Evolutionary conservation across 2,329 filamentous ascomycete genomes (phyloP), one percentile per base, ranked within the genome.

Genomic region (Ascosphaera apis): DNA sequence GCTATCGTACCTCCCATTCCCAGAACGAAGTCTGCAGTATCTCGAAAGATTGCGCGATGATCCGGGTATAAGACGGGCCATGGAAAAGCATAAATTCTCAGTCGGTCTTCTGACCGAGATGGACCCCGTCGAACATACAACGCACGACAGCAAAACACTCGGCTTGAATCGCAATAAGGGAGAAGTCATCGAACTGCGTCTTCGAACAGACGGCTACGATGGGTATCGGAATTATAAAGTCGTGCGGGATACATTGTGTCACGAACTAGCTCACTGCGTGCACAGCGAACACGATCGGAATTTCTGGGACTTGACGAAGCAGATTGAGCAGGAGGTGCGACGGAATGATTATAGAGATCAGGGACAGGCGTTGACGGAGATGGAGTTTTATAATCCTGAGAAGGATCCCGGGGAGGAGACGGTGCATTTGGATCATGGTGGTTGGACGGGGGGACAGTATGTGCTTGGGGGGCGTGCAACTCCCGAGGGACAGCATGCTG

Each of bases 191-290:
- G 84, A 95, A 62, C 56, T 98, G 41, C 65, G 88, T 0, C 58
- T 98, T 25, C 65, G 88, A n/a, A 95, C 88, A 1, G 88, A 98
- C 56, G 80, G 79, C 2, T 82, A 88, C 51, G 83, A 92, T 52
- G 88, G 88, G 1, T 95, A 92, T 49, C 63, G 88, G 27, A 82
- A 93, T 51, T 98, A 95, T 58, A 76, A 76, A 46, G 84, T 77
- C 0, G 91, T 98, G 34, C 69, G 88, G 36, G 80, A 79, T 45
- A 95, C 88, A 33, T 62, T 98, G 9, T 95, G 86, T 50, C 88
- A 98, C 57, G 88, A 98, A 60, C 63, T 98, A 13, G 76, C 84
- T 44, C 88, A 98, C 55, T 93, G 92, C 47, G 80, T 92, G 7
- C 76, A 77, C 56, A 65, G 77, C 0, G 71, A 77, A 0, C 88